phyloP scores from a whole-genome alignment of 2,329 filamentous ascomycete genomes.

The Clonostachys rosea region DNA sequence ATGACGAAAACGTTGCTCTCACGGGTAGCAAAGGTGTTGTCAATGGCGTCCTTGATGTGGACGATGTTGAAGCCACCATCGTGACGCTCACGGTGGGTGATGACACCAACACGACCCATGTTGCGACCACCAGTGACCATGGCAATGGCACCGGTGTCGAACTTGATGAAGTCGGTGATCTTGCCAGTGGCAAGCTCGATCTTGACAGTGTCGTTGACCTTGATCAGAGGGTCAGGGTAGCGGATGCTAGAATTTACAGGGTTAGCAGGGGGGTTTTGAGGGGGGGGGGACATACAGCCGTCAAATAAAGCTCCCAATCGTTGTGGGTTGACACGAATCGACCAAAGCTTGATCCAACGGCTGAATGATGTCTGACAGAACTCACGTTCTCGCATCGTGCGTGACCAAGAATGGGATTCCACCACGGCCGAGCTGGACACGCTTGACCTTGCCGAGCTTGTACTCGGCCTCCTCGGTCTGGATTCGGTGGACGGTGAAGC shows the following conservation, averaged over 20 bases:
- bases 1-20: slow-evolving; percentile 99
- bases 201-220: slow-evolving; percentile 99
- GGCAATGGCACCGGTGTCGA: slow-evolving; percentile 96
- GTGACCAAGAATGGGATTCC: slow-evolving; percentile 99
- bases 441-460: slow-evolving; percentile 99
- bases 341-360: slow-evolving; percentile 99
- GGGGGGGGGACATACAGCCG: slow-evolving; percentile 47
- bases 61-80: slow-evolving; percentile 99
- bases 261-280: slow-evolving; percentile 31
- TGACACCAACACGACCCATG: slow-evolving; percentile 99
- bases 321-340: slow-evolving; percentile 25
- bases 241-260: slow-evolving; percentile 68
- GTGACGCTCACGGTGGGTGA: slow-evolving; percentile 99
- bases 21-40: slow-evolving; percentile 99
- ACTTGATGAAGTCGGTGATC: slow-evolving; percentile 97
- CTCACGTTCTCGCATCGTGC: slow-evolving; percentile 99
- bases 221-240: slow-evolving; percentile 97
- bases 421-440: slow-evolving; percentile 97
- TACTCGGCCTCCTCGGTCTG: slow-evolving; percentile 98
- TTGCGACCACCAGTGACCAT: slow-evolving; percentile 99
- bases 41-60: slow-evolving; percentile 99
- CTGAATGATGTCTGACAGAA: slow-evolving; percentile 98
- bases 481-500: slow-evolving; percentile 99
- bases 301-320: slow-evolving; percentile 31
- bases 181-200: slow-evolving; percentile 95